Conservation (phyloP, 352 stramenopile species). For the Phytophthora idaei region DNA sequence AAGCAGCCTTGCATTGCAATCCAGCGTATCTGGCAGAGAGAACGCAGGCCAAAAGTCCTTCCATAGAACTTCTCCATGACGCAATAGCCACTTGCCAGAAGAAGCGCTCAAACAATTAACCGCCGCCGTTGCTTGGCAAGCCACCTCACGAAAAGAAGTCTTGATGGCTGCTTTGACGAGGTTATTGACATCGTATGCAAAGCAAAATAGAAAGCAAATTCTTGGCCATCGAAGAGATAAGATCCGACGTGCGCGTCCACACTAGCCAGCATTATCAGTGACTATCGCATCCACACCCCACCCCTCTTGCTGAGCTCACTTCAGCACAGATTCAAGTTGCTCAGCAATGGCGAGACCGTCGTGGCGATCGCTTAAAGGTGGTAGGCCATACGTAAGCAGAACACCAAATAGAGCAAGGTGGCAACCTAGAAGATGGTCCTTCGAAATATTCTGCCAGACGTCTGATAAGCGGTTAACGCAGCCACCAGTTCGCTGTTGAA, state of each 20-base stretch:
- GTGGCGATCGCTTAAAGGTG: constrained; percentile 10
- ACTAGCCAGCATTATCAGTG: constrained; percentile 22
- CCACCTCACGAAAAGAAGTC: constrained; percentile 4
- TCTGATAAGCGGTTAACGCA: neutral
- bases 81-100: neutral
- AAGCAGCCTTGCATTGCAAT: constrained; percentile 1
- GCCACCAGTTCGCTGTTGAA: neutral
- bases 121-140: neutral
- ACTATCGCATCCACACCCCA: constrained; percentile 13
- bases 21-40: neutral
- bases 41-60: neutral
- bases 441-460: constrained; percentile 4
- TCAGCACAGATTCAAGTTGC: constrained; percentile 14
- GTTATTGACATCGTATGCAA: constrained; percentile 31
- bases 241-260: constrained; percentile 16
- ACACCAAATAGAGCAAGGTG: neutral
- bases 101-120: neutral
- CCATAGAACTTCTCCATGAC: neutral
- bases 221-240: constrained; percentile 20
- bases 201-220: constrained; percentile 19
- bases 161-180: constrained; percentile 22
- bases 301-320: neutral
- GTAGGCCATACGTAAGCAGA: constrained; percentile 11
- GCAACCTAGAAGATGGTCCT: neutral
- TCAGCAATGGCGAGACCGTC: constrained; percentile 15